These are phyloP conservation scores for Mortierella sp. DNA, from an alignment of 371 early-diverging fungal genomes.

Conservation along the genomic window DNA sequence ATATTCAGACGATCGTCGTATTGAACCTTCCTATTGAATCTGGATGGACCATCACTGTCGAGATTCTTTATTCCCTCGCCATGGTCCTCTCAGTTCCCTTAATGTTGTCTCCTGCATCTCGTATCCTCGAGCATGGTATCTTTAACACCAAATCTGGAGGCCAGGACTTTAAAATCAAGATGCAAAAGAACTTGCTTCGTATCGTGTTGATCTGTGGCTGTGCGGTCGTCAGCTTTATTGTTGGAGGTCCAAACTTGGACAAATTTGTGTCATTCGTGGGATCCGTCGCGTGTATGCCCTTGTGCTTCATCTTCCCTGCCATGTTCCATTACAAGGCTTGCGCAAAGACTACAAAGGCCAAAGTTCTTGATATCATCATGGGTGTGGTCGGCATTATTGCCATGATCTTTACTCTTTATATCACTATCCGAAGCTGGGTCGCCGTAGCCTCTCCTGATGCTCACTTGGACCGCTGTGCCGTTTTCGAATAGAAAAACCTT, in stretches of 20 bases:
- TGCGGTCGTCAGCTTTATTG: conserved; percentile 68
- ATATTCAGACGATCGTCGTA: conserved; percentile 75
- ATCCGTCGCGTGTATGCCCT: conserved; percentile 65
- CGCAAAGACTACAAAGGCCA: conserved; percentile 56
- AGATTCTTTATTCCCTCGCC: conserved; percentile 80
- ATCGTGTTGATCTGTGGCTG: conserved; percentile 63
- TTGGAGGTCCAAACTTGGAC: conserved; percentile 75
- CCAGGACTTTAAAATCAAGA: conserved; percentile 61
- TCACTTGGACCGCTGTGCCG: conserved; percentile 40
- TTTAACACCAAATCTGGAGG: conserved; percentile 62
- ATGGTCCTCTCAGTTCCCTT: conserved; percentile 79
- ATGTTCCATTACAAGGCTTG: conserved; percentile 75
- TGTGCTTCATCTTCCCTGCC: conserved; percentile 82
- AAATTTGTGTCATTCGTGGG: conserved; percentile 78
- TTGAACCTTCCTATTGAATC: conserved; percentile 72
- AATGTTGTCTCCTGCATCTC: conserved; percentile 78
- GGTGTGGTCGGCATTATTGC: conserved; percentile 79
- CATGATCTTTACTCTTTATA: conserved; percentile 81
- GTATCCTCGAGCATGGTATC: conserved; percentile 74
- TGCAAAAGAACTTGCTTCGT: conserved; percentile 75
- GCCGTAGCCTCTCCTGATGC: conserved; percentile 36
- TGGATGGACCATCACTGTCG: conserved; percentile 64
- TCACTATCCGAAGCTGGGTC: conserved; percentile 79
- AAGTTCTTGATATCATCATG: conserved; percentile 69
- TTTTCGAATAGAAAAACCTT: conserved; percentile 27